Evolutionary conservation across 345 rosid species (phyloP).

Genomic region (Hibiscus mutabilis): DNA sequence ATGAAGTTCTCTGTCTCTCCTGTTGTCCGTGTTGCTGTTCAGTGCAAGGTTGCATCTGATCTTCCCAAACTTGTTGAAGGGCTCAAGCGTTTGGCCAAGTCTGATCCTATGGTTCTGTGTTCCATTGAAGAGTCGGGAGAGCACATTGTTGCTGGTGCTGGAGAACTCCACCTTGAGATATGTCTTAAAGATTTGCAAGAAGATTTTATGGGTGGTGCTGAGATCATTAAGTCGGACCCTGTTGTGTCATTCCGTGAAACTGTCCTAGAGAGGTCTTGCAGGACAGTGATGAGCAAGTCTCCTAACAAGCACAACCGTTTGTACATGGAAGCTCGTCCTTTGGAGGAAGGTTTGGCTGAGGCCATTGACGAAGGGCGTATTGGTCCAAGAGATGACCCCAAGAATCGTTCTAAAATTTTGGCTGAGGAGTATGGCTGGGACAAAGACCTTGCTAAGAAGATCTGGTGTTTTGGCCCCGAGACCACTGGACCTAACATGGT

Average conservation of each 20-base stretch:
- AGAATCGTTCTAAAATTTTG: conserved; percentile 35
- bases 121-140: conserved; percentile 64
- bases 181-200: conserved; percentile 51
- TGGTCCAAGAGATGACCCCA: conserved; percentile 55
- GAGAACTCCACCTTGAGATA: conserved; percentile 49
- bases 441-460: conserved; percentile 49
- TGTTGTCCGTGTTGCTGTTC: conserved; percentile 59
- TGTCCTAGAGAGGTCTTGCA: conserved; percentile 47
- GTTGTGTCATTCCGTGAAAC: conserved; percentile 63
- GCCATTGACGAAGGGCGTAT: conserved; percentile 48
- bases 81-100: conserved; percentile 63
- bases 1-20: conserved; percentile 84
- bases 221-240: conserved; percentile 45
- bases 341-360: conserved; percentile 50
- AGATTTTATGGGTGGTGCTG: conserved; percentile 57
- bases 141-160: conserved; percentile 54
- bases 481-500: conserved; percentile 56
- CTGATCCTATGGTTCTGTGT: conserved; percentile 77
- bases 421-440: conserved; percentile 55
- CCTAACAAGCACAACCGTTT: conserved; percentile 61
- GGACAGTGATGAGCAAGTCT: conserved; percentile 47
- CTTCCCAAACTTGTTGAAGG: conserved; percentile 83
- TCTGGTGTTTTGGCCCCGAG: conserved; percentile 59
- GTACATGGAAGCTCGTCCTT: conserved; percentile 49
- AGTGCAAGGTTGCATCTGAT: conserved; percentile 60